Conservation (phyloP, 257 asterid species). For the Salvia splendens region DNA sequence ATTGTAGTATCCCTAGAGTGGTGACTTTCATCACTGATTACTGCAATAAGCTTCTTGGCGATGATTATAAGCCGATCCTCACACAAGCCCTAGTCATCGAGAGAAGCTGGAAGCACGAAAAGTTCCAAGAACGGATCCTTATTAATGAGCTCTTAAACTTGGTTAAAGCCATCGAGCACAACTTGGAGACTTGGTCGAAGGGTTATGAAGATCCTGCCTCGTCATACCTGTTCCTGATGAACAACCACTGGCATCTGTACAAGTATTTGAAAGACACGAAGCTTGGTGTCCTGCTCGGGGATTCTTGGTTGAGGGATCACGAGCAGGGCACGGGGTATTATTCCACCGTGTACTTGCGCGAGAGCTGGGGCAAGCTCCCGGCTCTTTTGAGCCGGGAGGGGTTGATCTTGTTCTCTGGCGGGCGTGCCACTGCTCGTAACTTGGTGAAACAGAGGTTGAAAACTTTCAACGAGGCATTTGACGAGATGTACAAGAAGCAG, state of each 20-base stretch:
- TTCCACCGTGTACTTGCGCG: slow-evolving; percentile 47
- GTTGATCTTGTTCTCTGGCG: slow-evolving; percentile 78
- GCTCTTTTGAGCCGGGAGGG: slow-evolving; percentile 80
- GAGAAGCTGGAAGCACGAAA: slow-evolving; percentile 83
- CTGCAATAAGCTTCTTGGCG: slow-evolving; percentile 85
- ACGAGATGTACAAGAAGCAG: slow-evolving; percentile 70
- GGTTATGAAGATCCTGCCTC: slow-evolving; percentile 54
- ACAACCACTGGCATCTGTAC: slow-evolving; percentile 79
- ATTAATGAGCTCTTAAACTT: slow-evolving; percentile 58
- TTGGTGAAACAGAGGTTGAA: slow-evolving; percentile 78
- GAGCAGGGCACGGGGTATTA: slow-evolving; percentile 60
- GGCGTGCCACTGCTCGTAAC: slow-evolving; percentile 84
- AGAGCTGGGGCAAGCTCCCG: slow-evolving; percentile 92
- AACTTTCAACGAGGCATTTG: slow-evolving; percentile 75
- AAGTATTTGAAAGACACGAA: slow-evolving; percentile 68
- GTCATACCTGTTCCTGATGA: slow-evolving; percentile 71
- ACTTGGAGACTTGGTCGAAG: slow-evolving; percentile 81
- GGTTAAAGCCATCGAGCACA: slow-evolving; percentile 63
- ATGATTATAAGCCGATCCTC: slow-evolving; percentile 69
- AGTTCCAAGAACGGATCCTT: slow-evolving; percentile 68
- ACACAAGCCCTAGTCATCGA: slow-evolving; percentile 81
- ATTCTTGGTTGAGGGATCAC: slow-evolving; percentile 64
- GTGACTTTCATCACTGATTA: slow-evolving; percentile 76
- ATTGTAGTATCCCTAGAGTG: slow-evolving; percentile 79
- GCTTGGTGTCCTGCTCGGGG: slow-evolving; percentile 69